Evolutionary conservation across 1,284 basidiomycete species (phyloP), one percentile per base, ranked within the genome.

Genomic region (Porodaedalea pini): DNA sequence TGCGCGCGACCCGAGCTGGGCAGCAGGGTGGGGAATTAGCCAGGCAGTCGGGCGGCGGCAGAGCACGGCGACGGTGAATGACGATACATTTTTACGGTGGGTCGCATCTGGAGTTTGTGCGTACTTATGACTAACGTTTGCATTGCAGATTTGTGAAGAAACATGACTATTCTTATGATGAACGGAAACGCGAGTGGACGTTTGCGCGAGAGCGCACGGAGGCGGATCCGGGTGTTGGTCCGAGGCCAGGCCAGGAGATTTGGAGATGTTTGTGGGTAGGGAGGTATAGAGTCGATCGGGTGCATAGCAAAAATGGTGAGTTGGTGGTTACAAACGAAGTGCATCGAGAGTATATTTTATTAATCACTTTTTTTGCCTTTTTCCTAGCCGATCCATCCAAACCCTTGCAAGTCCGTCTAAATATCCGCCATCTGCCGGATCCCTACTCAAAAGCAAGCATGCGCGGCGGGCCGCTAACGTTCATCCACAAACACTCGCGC

Each of bases 401-500:
- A 68, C 78, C 78, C 13, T 75, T 76, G 8, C 85, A 86, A 59
- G 85, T 88, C 61, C 82, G 88, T 25, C 72, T 90, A 8, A 80
- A 81, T 56, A 74, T 89, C 39, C 74, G 76, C 2, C 82, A 83
- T 58, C 75, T 82, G 57, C 71, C 75, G 15, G 81, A 81, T 63
- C 77, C 78, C 0, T 76, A 73, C 59, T 71, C 71, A 25, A 68
- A 69, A 45, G 66, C 69, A 2, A 75, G 73, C 47, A 73, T 67
- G 8, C 71, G 70, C 13, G 77, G 78, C 43, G 85, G 85, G 1
- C 88, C 88, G 0, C 74, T 76, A 34, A 77, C 81, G 21, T 82
- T 86, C 56, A 80, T 91, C 40, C 88, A 91, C 68, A 88, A 88
- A 61, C 88, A 91, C 65, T 90, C 88, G 1, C 82, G 83, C 56